phyloP scores from a whole-genome alignment of 257 asterid genomes.

The Anisodus tanguticus region DNA sequence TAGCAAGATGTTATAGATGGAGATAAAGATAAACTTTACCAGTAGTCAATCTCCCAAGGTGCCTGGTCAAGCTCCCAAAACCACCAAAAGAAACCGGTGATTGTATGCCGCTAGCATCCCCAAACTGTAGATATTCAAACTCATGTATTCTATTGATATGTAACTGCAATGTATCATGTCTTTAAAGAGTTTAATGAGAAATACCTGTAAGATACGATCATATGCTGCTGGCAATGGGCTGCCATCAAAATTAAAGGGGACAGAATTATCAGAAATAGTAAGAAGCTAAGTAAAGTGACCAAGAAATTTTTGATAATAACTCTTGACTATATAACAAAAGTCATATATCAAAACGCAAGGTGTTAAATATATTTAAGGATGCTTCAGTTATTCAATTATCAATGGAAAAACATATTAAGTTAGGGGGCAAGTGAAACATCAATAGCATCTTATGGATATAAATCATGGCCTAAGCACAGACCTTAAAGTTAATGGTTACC shows the following conservation, averaged over 20 bases:
- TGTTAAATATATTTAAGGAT: background rate
- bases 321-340: background rate
- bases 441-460: background rate
- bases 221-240: constrained; percentile 91
- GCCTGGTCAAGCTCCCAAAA: constrained; percentile 97
- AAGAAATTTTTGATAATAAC: background rate
- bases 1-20: background rate
- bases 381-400: background rate
- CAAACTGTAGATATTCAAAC: constrained; percentile 67
- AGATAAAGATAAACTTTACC: constrained; percentile 46
- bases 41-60: constrained; percentile 78
- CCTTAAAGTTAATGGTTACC: constrained; percentile 47
- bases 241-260: constrained; percentile 36
- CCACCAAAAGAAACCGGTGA: constrained; percentile 99
- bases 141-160: constrained; percentile 32
- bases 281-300: background rate
- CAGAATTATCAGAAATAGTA: constrained; percentile 30
- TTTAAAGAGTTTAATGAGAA: constrained; percentile 28
- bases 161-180: constrained; percentile 37
- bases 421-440: background rate
- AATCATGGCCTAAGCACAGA: background rate
- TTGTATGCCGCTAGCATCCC: constrained; percentile 97
- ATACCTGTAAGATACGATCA: constrained; percentile 87
- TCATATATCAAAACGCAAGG: constrained; percentile 18
- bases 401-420: background rate